A percentile compares a stretch with the other conserved stretches of the same genome.
These are phyloP conservation scores for Passiflora organensis DNA, from an alignment of 345 rosid species.

Conservation along the genomic window DNA sequence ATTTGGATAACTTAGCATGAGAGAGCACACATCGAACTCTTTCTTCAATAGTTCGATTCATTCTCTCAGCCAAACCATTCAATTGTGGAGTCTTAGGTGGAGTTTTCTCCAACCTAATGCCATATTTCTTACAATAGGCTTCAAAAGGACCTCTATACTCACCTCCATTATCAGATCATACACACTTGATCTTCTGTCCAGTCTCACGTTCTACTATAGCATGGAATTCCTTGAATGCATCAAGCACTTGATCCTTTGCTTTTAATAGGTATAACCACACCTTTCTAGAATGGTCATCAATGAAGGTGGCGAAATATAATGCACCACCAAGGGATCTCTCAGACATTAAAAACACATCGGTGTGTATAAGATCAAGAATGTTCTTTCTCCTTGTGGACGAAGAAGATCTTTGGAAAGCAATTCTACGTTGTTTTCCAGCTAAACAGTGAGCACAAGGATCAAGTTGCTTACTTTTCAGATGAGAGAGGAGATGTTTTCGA, in stretches of 20 bases:
- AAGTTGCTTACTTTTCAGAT: no score
- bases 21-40: not conserved
- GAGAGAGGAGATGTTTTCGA: no score
- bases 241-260: not conserved
- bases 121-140: not conserved
- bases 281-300: slow-evolving; percentile 5
- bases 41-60: not conserved
- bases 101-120: not conserved
- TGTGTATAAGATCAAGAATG: not conserved
- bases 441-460: not conserved
- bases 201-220: not conserved
- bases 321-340: not conserved
- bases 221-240: slow-evolving; percentile 2
- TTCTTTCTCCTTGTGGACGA: not conserved
- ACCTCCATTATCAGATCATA: not conserved
- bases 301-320: not conserved
- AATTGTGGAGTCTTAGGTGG: not conserved
- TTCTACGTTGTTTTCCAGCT: not conserved
- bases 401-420: not conserved
- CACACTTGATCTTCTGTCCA: not conserved
- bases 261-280: not conserved
- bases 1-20: not conserved
- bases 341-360: not conserved
- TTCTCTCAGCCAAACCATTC: not conserved
- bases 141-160: not conserved